phyloP scores from a whole-genome alignment of 345 rosid species.

The Ricinus communis region DNA sequence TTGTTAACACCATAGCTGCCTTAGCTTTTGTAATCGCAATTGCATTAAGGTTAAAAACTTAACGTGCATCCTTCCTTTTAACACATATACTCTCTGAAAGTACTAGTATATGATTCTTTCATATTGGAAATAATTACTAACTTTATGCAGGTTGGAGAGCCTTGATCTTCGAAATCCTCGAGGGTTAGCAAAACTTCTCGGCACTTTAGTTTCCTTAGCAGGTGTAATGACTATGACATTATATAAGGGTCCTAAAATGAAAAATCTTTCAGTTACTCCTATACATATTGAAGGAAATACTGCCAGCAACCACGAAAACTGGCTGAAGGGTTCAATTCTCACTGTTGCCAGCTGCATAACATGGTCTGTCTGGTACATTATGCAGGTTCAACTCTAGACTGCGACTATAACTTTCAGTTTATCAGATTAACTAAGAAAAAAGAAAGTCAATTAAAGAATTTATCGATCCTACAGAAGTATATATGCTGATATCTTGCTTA shows the following conservation, averaged over 20 bases:
- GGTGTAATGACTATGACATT: constrained; percentile 60
- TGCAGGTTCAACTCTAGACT: constrained; percentile 50
- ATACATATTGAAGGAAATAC: constrained; percentile 36
- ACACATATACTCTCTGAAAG: background rate
- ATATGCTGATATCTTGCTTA: background rate
- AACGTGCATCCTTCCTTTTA: background rate
- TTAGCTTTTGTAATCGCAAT: constrained; percentile 33
- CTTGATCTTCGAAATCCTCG: constrained; percentile 50
- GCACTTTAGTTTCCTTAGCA: constrained; percentile 47
- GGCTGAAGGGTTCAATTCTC: constrained; percentile 66
- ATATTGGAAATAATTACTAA: background rate
- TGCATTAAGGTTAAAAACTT: constrained; percentile 20
- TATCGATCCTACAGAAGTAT: too few species aligned
- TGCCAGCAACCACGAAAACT: constrained; percentile 35
- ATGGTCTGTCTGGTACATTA: constrained; percentile 62
- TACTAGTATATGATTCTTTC: background rate
- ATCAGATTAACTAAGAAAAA: background rate
- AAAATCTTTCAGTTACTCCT: constrained; percentile 39
- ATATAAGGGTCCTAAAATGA: constrained; percentile 51
- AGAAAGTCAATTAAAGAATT: background rate
- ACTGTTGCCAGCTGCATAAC: constrained; percentile 56
- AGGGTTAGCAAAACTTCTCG: constrained; percentile 55
- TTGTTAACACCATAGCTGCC: constrained; percentile 29
- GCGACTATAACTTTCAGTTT: too few species aligned
- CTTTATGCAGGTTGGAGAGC: constrained; percentile 47